phyloP scores from a whole-genome alignment of 2,329 filamentous ascomycete species.

The Colletotrichum shisoi region DNA sequence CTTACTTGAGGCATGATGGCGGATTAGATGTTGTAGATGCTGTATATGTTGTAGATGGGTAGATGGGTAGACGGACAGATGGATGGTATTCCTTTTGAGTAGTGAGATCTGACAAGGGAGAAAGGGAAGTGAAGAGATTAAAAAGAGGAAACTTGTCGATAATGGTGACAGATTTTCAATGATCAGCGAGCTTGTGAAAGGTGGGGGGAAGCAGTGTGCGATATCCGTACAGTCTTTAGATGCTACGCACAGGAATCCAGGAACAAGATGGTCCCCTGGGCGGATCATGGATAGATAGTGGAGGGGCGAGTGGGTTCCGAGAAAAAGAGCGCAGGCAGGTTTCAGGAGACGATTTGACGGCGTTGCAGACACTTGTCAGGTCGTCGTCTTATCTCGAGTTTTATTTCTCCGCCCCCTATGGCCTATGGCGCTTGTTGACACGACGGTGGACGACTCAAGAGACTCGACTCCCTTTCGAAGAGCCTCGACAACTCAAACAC shows the following conservation, averaged over 20 bases:
- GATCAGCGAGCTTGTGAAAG: constrained; percentile 35
- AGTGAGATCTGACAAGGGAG: background rate
- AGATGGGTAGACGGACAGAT: no score
- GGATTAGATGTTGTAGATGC: constrained; percentile 9
- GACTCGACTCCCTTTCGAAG: background rate
- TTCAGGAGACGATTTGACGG: constrained; percentile 21
- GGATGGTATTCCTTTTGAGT: background rate
- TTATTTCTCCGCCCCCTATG: background rate
- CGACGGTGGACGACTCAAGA: no score
- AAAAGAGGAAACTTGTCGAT: constrained; percentile 7
- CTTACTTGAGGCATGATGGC: constrained; percentile 49
- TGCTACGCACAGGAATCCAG: constrained; percentile 8
- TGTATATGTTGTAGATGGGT: no score
- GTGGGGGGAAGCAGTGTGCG: constrained; percentile 10
- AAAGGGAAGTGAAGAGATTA: background rate
- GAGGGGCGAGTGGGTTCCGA: constrained; percentile 33
- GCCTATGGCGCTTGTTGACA: background rate
- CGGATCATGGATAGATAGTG: constrained; percentile 34
- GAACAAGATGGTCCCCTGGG: constrained; percentile 28
- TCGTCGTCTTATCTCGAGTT: constrained; percentile 1
- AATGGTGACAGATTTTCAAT: constrained; percentile 33
- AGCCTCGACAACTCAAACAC: no score
- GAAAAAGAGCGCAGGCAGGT: constrained; percentile 39
- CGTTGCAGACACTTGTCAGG: background rate
- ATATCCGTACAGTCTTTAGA: no score